Percentiles rank a stretch among this genome's conserved stretches.
Evolutionary conservation across 1,139 yeast species (phyloP).

Genomic region (Suhomyces atakaporum): DNA sequence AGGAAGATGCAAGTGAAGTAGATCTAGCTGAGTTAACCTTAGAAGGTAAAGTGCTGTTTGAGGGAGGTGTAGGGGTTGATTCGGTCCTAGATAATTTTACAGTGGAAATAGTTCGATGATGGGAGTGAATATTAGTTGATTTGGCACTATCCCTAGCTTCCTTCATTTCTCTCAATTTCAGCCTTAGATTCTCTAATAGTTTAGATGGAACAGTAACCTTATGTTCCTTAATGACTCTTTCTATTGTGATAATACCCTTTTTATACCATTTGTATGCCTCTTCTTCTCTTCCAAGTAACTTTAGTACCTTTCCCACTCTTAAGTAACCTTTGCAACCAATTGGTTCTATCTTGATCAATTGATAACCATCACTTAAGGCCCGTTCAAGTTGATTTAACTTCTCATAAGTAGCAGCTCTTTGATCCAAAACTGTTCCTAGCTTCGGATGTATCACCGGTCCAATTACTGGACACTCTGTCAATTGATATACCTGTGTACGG

Average conservation of each 20-base stretch:
- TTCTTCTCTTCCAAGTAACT: slow-evolving; percentile 27
- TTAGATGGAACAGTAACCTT: slow-evolving; percentile 28
- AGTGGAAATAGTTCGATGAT: no score
- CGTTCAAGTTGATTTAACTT: slow-evolving; percentile 41
- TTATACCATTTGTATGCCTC: slow-evolving; percentile 49
- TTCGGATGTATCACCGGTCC: slow-evolving; percentile 33
- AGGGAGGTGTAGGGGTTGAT: no score
- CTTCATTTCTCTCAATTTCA: slow-evolving; percentile 28
- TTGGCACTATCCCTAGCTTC: slow-evolving; percentile 22
- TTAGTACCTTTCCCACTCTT: slow-evolving; percentile 50
- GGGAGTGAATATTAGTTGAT: no score
- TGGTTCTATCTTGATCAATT: slow-evolving; percentile 50
- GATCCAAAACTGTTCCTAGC: slow-evolving; percentile 42
- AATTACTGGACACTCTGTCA: slow-evolving; percentile 28
- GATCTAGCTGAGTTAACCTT: no score
- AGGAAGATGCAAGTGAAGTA: no score
- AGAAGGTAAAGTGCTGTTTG: no score
- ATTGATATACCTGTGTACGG: slow-evolving; percentile 21
- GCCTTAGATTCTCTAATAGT: slow-evolving; percentile 28
- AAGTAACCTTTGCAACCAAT: slow-evolving; percentile 61
- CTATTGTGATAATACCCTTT: slow-evolving; percentile 38
- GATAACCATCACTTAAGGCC: slow-evolving; percentile 50
- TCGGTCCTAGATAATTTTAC: no score
- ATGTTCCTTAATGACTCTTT: slow-evolving; percentile 27
- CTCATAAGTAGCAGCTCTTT: slow-evolving; percentile 60